Percentiles rank a stretch among this genome's conserved stretches.
Evolutionary conservation across 2,329 filamentous ascomycete species (phyloP).

Genomic region (Ascochyta lentis): DNA sequence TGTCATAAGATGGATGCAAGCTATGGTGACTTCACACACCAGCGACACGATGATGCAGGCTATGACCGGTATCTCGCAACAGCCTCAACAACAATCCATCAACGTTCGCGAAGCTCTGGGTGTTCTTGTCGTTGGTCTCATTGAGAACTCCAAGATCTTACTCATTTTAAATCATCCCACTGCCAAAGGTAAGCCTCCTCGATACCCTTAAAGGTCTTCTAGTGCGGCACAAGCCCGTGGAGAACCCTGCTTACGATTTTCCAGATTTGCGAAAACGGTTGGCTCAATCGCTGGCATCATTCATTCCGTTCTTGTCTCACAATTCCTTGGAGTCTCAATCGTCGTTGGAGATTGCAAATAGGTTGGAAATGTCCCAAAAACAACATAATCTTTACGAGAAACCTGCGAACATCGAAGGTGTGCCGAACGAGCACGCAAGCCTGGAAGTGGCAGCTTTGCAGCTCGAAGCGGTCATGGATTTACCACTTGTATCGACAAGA

Average conservation of each 20-base stretch:
- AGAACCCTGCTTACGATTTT: conserved; percentile 15
- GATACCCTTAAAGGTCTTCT: background rate
- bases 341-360: conserved; percentile 56
- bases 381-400: conserved; percentile 53
- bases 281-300: conserved; percentile 41
- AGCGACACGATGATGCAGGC: conserved; percentile 50
- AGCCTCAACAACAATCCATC: conserved; percentile 64
- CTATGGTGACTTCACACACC: conserved; percentile 49
- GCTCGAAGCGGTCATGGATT: conserved; percentile 65
- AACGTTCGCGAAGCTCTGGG: conserved; percentile 69
- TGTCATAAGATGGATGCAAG: conserved; percentile 48
- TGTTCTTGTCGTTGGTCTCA: conserved; percentile 66
- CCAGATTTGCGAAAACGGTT: conserved; percentile 44
- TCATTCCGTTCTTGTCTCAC: conserved; percentile 58
- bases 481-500: conserved; percentile 76
- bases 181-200: conserved; percentile 57
- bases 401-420: conserved; percentile 53
- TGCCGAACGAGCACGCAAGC: conserved; percentile 45
- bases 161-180: conserved; percentile 60
- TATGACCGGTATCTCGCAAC: conserved; percentile 53
- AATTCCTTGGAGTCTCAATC: conserved; percentile 59
- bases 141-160: conserved; percentile 65
- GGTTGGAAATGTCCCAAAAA: conserved; percentile 50
- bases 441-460: conserved; percentile 56
- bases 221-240: too few relatives aligned